A percentile compares a stretch with the other conserved stretches of the same genome.
Conservation (phyloP, 495 filamentous ascomycete species). For the Lasiosphaeria ovina region DNA sequence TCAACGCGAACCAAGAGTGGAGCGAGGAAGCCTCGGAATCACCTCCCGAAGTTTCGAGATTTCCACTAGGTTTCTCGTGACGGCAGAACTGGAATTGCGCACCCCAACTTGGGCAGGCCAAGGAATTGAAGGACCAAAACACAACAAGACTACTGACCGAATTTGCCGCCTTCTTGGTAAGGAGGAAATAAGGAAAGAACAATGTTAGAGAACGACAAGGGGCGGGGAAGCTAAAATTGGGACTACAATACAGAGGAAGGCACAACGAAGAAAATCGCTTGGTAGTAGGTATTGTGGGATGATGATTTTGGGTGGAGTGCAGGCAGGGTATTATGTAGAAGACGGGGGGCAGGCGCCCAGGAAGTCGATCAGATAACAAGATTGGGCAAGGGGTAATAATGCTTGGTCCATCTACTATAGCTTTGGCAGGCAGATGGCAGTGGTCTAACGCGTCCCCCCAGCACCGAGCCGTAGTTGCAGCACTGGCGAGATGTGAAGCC, state of each 20-base stretch:
- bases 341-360: conserved; percentile 18
- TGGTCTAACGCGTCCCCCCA: neutral
- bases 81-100: conserved; percentile 10
- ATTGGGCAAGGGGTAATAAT: conserved; percentile 29
- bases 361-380: conserved; percentile 30
- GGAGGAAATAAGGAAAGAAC: conserved; percentile 1
- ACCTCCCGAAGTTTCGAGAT: conserved; percentile 43
- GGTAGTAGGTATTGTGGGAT: conserved; percentile 1
- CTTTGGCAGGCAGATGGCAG: conserved; percentile 7
- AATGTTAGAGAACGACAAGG: neutral
- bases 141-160: conserved; percentile 1
- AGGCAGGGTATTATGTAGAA: conserved; percentile 24
- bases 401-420: conserved; percentile 20
- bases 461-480: conserved; percentile 9
- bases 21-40: conserved; percentile 45
- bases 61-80: conserved; percentile 35
- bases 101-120: conserved; percentile 13
- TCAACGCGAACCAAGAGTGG: conserved; percentile 31
- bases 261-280: conserved; percentile 1
- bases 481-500: conserved; percentile 31
- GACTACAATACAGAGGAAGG: conserved; percentile 3
- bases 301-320: conserved; percentile 8
- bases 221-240: neutral
- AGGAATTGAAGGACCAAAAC: neutral
- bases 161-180: neutral